Evolutionary conservation across 768 basidiomycete species (phyloP).

Genomic region (Pisolithus albus): DNA sequence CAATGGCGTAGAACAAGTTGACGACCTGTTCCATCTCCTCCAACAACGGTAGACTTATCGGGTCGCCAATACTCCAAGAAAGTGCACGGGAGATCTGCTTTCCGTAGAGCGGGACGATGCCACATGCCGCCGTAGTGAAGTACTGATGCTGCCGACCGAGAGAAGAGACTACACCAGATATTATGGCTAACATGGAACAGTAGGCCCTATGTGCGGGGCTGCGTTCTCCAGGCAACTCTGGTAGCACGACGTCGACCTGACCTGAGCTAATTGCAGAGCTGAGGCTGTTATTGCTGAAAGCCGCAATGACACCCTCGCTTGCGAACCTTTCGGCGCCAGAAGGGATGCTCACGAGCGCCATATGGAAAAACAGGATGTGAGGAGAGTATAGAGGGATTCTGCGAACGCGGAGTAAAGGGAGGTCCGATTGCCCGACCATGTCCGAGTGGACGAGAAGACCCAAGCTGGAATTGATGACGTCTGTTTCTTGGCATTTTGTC

Average conservation of each 20-base stretch:
- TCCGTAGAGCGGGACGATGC: conserved; percentile 78
- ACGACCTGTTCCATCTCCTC: conserved; percentile 82
- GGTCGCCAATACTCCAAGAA: conserved; percentile 74
- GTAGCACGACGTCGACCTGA: conserved; percentile 54
- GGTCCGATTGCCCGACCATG: conserved; percentile 61
- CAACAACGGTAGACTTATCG: conserved; percentile 68
- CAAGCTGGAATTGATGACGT: conserved; percentile 68
- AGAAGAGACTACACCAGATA: conserved; percentile 62
- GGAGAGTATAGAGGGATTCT: conserved; percentile 68
- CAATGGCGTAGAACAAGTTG: conserved; percentile 70
- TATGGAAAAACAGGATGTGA: conserved; percentile 79
- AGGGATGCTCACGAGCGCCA: conserved; percentile 70
- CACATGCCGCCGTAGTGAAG: conserved; percentile 80
- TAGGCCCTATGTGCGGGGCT: conserved; percentile 78
- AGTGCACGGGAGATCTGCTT: conserved; percentile 72
- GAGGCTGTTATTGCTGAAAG: conserved; percentile 80
- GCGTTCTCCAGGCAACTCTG: conserved; percentile 67
- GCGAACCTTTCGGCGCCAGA: conserved; percentile 81
- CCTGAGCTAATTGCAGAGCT: conserved; percentile 73
- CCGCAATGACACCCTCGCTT: conserved; percentile 70
- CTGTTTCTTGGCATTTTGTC: conserved; percentile 69
- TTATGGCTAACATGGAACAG: conserved; percentile 76
- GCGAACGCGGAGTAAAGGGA: conserved; percentile 52
- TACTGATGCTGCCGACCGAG: conserved; percentile 63
- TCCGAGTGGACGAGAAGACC: conserved; percentile 66